Evolutionary conservation across 768 basidiomycete species (phyloP).

Genomic region (Tylopilus sp.): DNA sequence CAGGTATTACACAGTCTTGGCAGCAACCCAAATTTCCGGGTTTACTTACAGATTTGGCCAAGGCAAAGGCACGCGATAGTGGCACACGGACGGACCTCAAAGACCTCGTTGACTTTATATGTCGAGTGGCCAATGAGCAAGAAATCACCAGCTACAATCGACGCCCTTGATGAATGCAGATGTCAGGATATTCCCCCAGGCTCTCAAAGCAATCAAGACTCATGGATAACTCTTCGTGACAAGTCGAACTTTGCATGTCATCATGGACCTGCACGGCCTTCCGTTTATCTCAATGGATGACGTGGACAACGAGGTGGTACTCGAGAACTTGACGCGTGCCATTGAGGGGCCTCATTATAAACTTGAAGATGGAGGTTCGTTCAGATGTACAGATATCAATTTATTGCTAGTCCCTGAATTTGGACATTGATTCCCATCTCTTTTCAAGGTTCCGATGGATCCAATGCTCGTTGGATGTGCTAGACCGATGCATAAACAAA

Average conservation of each 20-base stretch:
- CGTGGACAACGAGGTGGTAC: not conserved
- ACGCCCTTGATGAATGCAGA: constrained; percentile 9
- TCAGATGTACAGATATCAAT: no score
- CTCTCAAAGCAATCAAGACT: not conserved
- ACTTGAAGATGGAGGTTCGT: not conserved
- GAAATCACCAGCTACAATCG: not conserved
- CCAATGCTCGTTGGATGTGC: constrained; percentile 1
- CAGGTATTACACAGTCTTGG: no score
- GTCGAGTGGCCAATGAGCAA: not conserved
- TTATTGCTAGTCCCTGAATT: no score
- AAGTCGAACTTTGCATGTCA: not conserved
- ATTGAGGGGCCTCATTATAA: not conserved
- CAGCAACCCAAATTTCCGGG: no score
- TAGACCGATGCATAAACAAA: not conserved
- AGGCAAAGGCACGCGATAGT: not conserved
- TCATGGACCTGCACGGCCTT: not conserved
- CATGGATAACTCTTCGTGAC: not conserved
- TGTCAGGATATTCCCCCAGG: not conserved
- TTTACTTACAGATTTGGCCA: not conserved
- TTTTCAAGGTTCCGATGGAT: constrained; percentile 4
- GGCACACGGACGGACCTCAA: not conserved
- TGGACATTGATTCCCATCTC: not conserved
- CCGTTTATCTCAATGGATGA: constrained; percentile 3
- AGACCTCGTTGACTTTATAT: not conserved
- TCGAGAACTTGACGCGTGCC: not conserved